Evolutionary conservation across 495 filamentous ascomycete species (phyloP).

Genomic region (Trichoderma erinaceum): DNA sequence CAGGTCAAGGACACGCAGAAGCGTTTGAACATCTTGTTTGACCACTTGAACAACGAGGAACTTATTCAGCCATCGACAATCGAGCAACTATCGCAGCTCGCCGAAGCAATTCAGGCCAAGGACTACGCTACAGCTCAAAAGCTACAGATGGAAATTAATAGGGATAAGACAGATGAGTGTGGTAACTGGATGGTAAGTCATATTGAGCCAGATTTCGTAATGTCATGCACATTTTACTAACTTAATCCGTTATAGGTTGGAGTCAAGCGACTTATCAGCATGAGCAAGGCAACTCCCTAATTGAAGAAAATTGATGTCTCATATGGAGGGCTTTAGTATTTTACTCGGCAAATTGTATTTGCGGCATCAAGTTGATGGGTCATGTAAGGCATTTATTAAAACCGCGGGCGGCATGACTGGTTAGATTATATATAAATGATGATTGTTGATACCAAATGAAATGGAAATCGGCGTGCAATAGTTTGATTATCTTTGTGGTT

Average conservation of each 20-base stretch:
- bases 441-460: not conserved
- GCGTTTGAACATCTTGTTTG: conserved; percentile 82
- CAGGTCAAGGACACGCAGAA: conserved; percentile 93
- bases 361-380: not conserved
- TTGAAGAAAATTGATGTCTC: not conserved
- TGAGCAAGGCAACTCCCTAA: conserved; percentile 72
- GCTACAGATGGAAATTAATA: conserved; percentile 77
- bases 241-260: conserved; percentile 56
- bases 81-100: conserved; percentile 53
- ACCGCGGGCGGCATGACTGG: not conserved
- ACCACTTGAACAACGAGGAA: conserved; percentile 93
- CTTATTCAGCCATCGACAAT: conserved; percentile 79
- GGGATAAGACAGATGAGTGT: conserved; percentile 76
- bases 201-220: conserved; percentile 21
- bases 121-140: conserved; percentile 69
- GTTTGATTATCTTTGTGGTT: not conserved
- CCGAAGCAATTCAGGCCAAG: conserved; percentile 59
- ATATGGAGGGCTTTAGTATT: not conserved
- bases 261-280: conserved; percentile 84
- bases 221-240: conserved; percentile 4
- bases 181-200: conserved; percentile 90
- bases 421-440: conserved; percentile 10
- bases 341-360: not conserved
- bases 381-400: not conserved
- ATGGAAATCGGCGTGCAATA: not conserved